These are phyloP conservation scores for Fusarium globosum DNA, from an alignment of 2,329 filamentous ascomycete species.

Conservation along the genomic window DNA sequence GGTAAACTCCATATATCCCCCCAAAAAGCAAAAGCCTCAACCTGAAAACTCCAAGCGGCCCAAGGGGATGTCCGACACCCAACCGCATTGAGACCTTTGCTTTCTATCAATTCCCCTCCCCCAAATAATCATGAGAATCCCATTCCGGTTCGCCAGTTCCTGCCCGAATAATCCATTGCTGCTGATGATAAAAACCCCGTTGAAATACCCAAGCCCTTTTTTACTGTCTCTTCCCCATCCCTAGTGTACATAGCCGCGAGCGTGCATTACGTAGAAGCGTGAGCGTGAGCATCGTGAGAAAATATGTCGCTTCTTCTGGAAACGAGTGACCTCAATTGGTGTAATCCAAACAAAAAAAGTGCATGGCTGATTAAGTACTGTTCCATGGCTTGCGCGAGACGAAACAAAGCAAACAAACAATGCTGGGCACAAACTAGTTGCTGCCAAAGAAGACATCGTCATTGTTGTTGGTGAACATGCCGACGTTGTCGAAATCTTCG, in stretches of 20 bases:
- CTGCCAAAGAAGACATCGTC: slow-evolving; percentile 65
- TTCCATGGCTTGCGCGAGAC: slow-evolving; percentile 11
- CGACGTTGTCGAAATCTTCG: slow-evolving; percentile 62
- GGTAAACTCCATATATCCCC: slow-evolving; percentile 14
- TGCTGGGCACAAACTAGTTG: slow-evolving; percentile 35
- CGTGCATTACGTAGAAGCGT: slow-evolving; percentile 28
- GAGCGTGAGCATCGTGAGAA: slow-evolving; percentile 42
- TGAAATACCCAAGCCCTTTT: slow-evolving; percentile 10
- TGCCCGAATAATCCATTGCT: not conserved
- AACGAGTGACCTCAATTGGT: slow-evolving; percentile 7
- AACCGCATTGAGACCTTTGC: slow-evolving; percentile 33
- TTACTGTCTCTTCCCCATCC: not conserved
- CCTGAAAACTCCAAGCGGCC: slow-evolving; percentile 27
- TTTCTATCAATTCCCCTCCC: slow-evolving; percentile 28
- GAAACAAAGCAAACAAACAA: slow-evolving; percentile 8
- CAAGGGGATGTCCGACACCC: slow-evolving; percentile 18
- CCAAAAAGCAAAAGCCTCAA: slow-evolving; percentile 35
- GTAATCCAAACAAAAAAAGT: slow-evolving; percentile 14
- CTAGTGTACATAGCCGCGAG: slow-evolving; percentile 28
- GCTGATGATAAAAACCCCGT: not conserved
- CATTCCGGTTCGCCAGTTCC: slow-evolving; percentile 19
- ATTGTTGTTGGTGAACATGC: slow-evolving; percentile 62
- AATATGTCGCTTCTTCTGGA: slow-evolving; percentile 16
- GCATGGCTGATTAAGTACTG: slow-evolving; percentile 35
- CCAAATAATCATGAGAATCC: not conserved